Conservation (phyloP, 306 rosid genomes). For the Dalbergia cochinchinensis region DNA sequence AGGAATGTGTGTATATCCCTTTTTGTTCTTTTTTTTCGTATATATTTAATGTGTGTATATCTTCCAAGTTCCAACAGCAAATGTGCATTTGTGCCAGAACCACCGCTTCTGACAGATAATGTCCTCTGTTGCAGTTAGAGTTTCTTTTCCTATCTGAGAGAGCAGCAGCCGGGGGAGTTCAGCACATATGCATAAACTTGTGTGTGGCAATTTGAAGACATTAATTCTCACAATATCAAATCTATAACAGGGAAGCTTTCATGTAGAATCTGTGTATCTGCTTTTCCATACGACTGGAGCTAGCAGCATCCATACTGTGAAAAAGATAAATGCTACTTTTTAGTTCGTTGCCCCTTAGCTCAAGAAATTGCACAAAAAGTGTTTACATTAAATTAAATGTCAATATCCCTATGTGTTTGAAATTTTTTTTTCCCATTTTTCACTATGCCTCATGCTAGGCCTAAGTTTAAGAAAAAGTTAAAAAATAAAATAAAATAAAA, state of each 20-base stretch:
- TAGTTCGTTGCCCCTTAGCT: not conserved
- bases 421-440: not conserved
- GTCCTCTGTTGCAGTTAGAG: slow-evolving; percentile 38
- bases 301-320: slow-evolving; percentile 91
- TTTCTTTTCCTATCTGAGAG: slow-evolving; percentile 38
- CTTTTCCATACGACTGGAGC: slow-evolving; percentile 81
- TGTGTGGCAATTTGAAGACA: slow-evolving; percentile 33
- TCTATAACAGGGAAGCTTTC: slow-evolving; percentile 30
- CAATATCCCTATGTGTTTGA: not conserved
- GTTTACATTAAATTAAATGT: not conserved
- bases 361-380: not conserved
- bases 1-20: not conserved
- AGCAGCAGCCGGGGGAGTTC: slow-evolving; percentile 36
- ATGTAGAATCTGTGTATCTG: slow-evolving; percentile 60
- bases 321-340: slow-evolving; percentile 13
- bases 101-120: slow-evolving; percentile 35
- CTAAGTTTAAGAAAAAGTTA: not conserved
- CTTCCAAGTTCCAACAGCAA: slow-evolving; percentile 25
- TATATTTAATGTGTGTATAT: not conserved
- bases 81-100: slow-evolving; percentile 38
- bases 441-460: not conserved
- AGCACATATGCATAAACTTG: slow-evolving; percentile 25
- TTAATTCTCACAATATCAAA: slow-evolving; percentile 35
- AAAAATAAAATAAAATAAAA: not conserved
- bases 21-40: no score